phyloP scores from a whole-genome alignment of 2,329 filamentous ascomycete genomes.

The Pseudocercospora crystallina region DNA sequence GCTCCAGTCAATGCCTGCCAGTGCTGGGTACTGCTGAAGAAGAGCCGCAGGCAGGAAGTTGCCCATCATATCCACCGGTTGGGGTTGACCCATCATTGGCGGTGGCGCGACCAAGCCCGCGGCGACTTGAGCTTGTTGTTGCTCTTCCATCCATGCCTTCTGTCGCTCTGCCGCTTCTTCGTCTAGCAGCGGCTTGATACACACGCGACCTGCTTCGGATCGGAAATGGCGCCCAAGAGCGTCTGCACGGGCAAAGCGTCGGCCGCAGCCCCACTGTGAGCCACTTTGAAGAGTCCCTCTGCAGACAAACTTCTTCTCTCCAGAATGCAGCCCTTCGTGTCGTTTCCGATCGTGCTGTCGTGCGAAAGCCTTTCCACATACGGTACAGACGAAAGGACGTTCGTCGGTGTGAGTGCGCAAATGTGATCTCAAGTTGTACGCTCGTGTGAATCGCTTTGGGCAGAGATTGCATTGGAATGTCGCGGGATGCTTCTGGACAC shows the following conservation, averaged over 20 bases:
- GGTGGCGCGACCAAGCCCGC: slow-evolving; percentile 35
- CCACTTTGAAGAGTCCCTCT: slow-evolving; percentile 83
- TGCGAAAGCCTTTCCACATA: slow-evolving; percentile 96
- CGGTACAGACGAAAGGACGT: slow-evolving; percentile 92
- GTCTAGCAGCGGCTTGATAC: slow-evolving; percentile 94
- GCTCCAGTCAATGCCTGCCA: slow-evolving; percentile 88
- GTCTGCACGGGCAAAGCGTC: slow-evolving; percentile 91
- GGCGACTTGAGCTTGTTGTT: slow-evolving; percentile 56
- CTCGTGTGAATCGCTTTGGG: slow-evolving; percentile 92
- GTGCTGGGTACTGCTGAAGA: slow-evolving; percentile 84
- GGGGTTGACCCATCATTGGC: slow-evolving; percentile 39
- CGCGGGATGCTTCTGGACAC: slow-evolving; percentile 95
- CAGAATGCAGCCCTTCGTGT: slow-evolving; percentile 92
- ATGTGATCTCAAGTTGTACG: slow-evolving; percentile 95
- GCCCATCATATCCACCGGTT: slow-evolving; percentile 53
- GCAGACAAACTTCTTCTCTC: slow-evolving; percentile 98
- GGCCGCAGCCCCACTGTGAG: slow-evolving; percentile 86
- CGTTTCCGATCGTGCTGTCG: slow-evolving; percentile 96
- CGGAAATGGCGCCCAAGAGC: slow-evolving; percentile 83
- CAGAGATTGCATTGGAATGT: slow-evolving; percentile 94
- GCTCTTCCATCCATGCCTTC: slow-evolving; percentile 63
- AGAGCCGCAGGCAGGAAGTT: slow-evolving; percentile 80
- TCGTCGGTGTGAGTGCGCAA: slow-evolving; percentile 96
- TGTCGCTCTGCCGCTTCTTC: slow-evolving; percentile 87
- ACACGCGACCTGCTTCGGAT: slow-evolving; percentile 90